phyloP scores from a whole-genome alignment of 805 yeast species.

The Priceomyces fermenticarens region DNA sequence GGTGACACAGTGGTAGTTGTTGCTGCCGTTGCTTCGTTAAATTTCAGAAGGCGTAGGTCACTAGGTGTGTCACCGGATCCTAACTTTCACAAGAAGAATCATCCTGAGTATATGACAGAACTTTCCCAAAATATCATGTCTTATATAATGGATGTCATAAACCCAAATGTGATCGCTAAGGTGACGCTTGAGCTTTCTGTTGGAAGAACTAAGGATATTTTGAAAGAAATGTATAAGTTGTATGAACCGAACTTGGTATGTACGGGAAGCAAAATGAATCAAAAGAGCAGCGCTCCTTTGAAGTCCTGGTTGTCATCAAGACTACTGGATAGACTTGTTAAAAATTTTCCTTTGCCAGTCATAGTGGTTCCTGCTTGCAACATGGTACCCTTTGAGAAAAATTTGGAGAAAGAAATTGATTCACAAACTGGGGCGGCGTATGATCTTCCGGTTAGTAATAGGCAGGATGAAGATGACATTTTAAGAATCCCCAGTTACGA shows the following conservation, averaged over 20 bases:
- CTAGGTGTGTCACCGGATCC: constrained; percentile 16
- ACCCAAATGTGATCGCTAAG: constrained; percentile 45
- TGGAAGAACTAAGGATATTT: constrained; percentile 53
- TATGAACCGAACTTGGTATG: constrained; percentile 61
- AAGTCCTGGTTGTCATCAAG: constrained; percentile 61
- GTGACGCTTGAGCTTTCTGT: constrained; percentile 60
- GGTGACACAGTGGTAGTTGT: constrained; percentile 68
- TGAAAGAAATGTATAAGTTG: constrained; percentile 57
- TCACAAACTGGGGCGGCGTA: not conserved
- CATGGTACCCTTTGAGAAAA: constrained; percentile 49
- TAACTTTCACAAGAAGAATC: constrained; percentile 35
- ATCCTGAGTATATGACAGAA: constrained; percentile 46
- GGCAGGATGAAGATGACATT: not conserved
- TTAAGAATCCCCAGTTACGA: not conserved
- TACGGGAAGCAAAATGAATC: constrained; percentile 52
- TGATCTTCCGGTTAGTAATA: not conserved
- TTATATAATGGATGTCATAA: constrained; percentile 46
- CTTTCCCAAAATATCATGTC: constrained; percentile 51
- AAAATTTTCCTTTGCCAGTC: constrained; percentile 63
- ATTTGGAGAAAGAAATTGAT: constrained; percentile 34
- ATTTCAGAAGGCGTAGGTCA: constrained; percentile 8
- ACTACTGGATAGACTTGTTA: constrained; percentile 61
- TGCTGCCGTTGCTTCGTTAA: constrained; percentile 42
- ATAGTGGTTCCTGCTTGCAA: constrained; percentile 62
- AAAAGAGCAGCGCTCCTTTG: constrained; percentile 44